Evolutionary conservation across 225 moss, liverwort and hornwort genomes (phyloP).

Genomic region (Sphagnum contortum): DNA sequence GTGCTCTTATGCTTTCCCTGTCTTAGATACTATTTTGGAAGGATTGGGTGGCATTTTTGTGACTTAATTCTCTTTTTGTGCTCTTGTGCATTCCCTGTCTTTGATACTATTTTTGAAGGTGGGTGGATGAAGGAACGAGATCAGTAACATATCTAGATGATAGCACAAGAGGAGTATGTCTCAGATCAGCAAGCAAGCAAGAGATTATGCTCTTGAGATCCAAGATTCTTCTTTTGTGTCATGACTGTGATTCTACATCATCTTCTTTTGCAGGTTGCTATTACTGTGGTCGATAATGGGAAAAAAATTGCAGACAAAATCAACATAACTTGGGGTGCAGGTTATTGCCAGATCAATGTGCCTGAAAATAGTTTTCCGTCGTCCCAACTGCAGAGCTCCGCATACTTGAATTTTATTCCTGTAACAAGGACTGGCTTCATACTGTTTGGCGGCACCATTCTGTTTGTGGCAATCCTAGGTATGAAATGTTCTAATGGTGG

Average conservation of each 20-base stretch:
- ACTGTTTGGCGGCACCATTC: constrained; percentile 22
- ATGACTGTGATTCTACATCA: too few species aligned
- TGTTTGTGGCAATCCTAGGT: constrained; percentile 27
- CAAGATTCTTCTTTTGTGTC: too few species aligned
- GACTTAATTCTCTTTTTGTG: too few species aligned
- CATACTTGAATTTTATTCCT: constrained; percentile 11
- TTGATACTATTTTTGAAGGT: background rate
- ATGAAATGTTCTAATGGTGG: background rate
- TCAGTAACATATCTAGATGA: too few species aligned
- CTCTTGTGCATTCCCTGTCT: background rate
- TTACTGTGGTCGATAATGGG: constrained; percentile 26
- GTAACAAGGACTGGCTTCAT: constrained; percentile 15
- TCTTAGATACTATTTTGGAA: background rate
- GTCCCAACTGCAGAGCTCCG: constrained; percentile 5
- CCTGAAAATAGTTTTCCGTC: constrained; percentile 10
- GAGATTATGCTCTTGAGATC: too few species aligned
- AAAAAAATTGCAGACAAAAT: constrained; percentile 12
- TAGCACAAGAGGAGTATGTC: too few species aligned
- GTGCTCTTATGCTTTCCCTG: background rate
- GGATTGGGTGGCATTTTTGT: background rate
- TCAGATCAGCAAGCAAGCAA: too few species aligned
- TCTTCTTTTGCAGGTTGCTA: constrained; percentile 16
- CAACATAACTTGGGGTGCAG: constrained; percentile 35
- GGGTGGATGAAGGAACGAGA: background rate
- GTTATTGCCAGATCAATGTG: constrained; percentile 24